phyloP scores from a whole-genome alignment of 2,329 filamentous ascomycete species.

The Penicillium sp. region DNA sequence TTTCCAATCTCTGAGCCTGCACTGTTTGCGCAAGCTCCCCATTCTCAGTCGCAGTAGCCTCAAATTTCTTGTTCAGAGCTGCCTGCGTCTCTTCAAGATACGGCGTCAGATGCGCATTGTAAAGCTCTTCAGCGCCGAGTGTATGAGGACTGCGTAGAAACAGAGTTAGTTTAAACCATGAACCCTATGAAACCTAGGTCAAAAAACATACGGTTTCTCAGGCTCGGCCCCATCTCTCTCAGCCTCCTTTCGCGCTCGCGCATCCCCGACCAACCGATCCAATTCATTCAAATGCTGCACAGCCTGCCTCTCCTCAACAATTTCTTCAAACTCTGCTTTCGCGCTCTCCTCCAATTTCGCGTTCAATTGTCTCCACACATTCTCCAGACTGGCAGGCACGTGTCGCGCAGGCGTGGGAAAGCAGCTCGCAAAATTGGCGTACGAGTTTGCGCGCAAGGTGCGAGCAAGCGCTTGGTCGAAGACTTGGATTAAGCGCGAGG shows the following conservation, averaged over 20 bases:
- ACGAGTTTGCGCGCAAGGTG: slow-evolving; percentile 60
- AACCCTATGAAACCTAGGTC: neutral
- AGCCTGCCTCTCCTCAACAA: slow-evolving; percentile 56
- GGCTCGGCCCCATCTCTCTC: slow-evolving; percentile 35
- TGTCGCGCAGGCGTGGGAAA: slow-evolving; percentile 62
- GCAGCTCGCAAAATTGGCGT: slow-evolving; percentile 61
- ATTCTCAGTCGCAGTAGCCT: slow-evolving; percentile 53
- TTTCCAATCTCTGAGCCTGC: slow-evolving; percentile 55
- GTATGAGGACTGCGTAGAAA: slow-evolving; percentile 53
- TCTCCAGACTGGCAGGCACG: slow-evolving; percentile 55
- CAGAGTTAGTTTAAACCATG: neutral
- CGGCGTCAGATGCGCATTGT: slow-evolving; percentile 58
- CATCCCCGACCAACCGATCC: slow-evolving; percentile 59
- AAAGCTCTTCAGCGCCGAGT: slow-evolving; percentile 55
- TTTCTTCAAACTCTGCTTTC: slow-evolving; percentile 60
- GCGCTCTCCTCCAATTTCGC: slow-evolving; percentile 58
- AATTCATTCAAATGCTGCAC: slow-evolving; percentile 59
- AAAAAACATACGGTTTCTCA: slow-evolving; percentile 46
- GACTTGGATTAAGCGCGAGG: slow-evolving; percentile 58
- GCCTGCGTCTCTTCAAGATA: slow-evolving; percentile 52
- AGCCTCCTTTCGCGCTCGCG: slow-evolving; percentile 51
- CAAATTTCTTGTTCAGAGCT: slow-evolving; percentile 51
- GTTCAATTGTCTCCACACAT: slow-evolving; percentile 58
- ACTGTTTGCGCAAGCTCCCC: slow-evolving; percentile 52
- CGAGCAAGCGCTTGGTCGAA: slow-evolving; percentile 59